A percentile compares a stretch with the other conserved stretches of the same genome.
Evolutionary conservation across 129 eudicot genomes (phyloP).

Genomic region (Erigeron canadensis): DNA sequence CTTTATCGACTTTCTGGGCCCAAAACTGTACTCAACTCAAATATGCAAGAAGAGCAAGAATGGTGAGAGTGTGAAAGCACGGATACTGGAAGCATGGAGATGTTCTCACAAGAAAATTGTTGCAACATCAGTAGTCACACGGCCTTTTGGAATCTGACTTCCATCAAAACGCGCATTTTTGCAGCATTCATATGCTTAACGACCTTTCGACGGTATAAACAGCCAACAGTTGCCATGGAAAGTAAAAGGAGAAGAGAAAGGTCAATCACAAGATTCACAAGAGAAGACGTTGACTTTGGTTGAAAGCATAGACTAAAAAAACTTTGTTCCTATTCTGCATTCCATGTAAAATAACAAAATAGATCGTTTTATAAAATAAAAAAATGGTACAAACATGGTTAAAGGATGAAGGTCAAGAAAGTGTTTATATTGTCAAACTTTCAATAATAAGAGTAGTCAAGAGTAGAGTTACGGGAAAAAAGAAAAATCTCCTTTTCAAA

Average conservation of each 20-base stretch:
- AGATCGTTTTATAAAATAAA: conserved; percentile 26
- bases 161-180: conserved; percentile 66
- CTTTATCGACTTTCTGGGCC: conserved; percentile 69
- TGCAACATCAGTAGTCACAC: conserved; percentile 56
- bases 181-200: conserved; percentile 46
- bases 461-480: too few species aligned
- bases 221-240: conserved; percentile 45
- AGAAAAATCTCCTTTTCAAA: too few species aligned
- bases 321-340: conserved; percentile 8
- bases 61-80: conserved; percentile 42
- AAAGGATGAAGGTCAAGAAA: too few species aligned
- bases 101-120: conserved; percentile 76
- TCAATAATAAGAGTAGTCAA: too few species aligned
- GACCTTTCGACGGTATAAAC: conserved; percentile 47
- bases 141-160: conserved; percentile 78
- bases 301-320: conserved; percentile 22
- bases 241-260: conserved; percentile 37
- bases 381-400: too few species aligned
- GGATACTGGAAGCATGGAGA: conserved; percentile 64
- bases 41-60: conserved; percentile 58
- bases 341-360: conserved; percentile 30
- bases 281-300: conserved; percentile 52
- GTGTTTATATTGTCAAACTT: too few species aligned
- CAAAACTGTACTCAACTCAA: conserved; percentile 70
- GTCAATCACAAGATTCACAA: too few species aligned